Base-by-base conservation (phyloP, 1,284 basidiomycete species). In the Cutaneotrichosporon cyanovorans region DNA sequence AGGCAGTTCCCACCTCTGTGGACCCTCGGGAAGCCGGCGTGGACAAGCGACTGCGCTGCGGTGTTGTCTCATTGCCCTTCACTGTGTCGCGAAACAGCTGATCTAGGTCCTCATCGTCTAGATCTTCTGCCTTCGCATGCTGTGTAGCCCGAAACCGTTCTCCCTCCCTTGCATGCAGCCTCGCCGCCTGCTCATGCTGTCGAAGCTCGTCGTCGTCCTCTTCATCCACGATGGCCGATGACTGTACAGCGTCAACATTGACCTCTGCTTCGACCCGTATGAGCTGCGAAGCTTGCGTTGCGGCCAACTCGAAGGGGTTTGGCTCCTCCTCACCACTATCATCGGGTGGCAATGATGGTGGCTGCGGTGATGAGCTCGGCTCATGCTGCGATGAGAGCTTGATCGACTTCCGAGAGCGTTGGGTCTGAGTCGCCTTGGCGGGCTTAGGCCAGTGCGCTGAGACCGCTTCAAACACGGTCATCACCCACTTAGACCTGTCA, bases 381-480 rank as follows among this genome's bases (percentile, higher is more conserved):
- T 21, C 30, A 2, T 3, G 34, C 4, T 22, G 43, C 4, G 48
- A 44, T n/a, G 40, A 46, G 22, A 28, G 35, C 11, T 36, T 21
- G 19, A 48, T 44, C 37, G 40, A 33, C 12, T 7, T 12, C 33
- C 45, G 38, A 23, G 63, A 63, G 14, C 35, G 36, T 31, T 48
- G 48, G 1, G 46, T 30, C 30, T 37, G 22, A 3, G 36, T 48
- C 2, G 59, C 55, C 23, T 45, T 50, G 30, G 48, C 37, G 5
- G 42, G 46, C 39, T 57, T 59, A 3, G 69, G 69, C 72, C 72
- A 70, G 50, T 67, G 65, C 0, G 66, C 65, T 1, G 65, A 61
- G 7, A 88, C 75, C 43, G 88, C 91, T 63, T 91, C 84, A 58
- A 92, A 93, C 0, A 85, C 82, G 2, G 86, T 85, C 82, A 89